Conservation (phyloP, 495 filamentous ascomycete species). For the Penicillium pancosmium region DNA sequence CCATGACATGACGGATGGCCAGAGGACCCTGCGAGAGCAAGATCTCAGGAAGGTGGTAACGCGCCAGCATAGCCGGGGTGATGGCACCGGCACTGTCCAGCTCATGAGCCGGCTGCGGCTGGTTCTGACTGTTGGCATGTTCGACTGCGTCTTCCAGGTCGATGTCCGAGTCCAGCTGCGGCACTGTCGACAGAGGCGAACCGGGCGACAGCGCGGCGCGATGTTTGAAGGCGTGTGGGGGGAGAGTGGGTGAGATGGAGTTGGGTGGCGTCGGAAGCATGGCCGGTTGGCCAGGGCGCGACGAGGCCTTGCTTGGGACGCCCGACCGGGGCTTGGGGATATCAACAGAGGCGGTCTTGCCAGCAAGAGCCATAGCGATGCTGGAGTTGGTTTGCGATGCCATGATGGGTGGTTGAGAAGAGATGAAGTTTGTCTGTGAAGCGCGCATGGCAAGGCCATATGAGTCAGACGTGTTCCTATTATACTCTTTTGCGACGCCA, state of each 20-base stretch:
- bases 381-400: constrained; percentile 56
- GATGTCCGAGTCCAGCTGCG: constrained; percentile 84
- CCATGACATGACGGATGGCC: constrained; percentile 94
- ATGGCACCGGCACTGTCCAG: constrained; percentile 79
- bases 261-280: constrained; percentile 91
- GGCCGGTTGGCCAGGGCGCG: constrained; percentile 56
- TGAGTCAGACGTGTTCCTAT: constrained; percentile 33
- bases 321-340: constrained; percentile 69
- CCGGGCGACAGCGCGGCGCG: constrained; percentile 44
- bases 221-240: constrained; percentile 73
- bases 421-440: constrained; percentile 9
- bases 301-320: constrained; percentile 59
- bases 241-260: constrained; percentile 89
- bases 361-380: constrained; percentile 66
- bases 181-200: constrained; percentile 54
- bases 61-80: constrained; percentile 83
- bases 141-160: constrained; percentile 74
- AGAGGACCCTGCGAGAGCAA: constrained; percentile 85
- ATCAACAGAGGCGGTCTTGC: constrained; percentile 66
- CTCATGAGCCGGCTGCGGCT: constrained; percentile 40
- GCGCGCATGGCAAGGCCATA: constrained; percentile 15
- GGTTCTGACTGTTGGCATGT: constrained; percentile 48
- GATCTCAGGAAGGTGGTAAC: constrained; percentile 89
- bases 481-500: constrained; percentile 9
- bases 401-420: constrained; percentile 38